These are phyloP conservation scores for Neophaeococcomyces aloes DNA, from an alignment of 2,329 filamentous ascomycete genomes.

Conservation along the genomic window DNA sequence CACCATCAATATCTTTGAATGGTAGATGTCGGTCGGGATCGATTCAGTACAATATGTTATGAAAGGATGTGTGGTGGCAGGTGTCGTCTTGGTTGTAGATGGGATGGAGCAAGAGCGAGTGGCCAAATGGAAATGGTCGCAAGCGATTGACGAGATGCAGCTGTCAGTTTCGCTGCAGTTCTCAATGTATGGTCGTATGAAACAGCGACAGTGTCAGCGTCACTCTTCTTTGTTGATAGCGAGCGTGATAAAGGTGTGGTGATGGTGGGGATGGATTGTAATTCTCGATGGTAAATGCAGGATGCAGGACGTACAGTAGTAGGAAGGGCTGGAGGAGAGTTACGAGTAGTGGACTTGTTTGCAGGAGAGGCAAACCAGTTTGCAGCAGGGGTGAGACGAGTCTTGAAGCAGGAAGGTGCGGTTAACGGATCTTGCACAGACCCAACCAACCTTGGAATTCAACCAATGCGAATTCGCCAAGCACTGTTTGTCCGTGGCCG, in stretches of 20 bases:
- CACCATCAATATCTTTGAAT: not conserved
- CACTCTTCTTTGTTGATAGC: constrained; percentile 3
- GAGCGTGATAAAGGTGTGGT: constrained; percentile 6
- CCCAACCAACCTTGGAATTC: constrained; percentile 1
- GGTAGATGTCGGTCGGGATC: not conserved
- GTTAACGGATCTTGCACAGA: not conserved
- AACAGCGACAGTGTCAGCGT: not conserved
- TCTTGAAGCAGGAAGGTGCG: not conserved
- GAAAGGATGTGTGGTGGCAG: constrained; percentile 6
- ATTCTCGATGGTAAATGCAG: not conserved
- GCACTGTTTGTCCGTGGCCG: too few relatives aligned
- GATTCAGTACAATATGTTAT: constrained; percentile 1
- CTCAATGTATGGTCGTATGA: not conserved
- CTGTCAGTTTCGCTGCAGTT: not conserved
- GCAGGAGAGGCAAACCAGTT: not conserved
- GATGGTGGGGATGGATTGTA: not conserved
- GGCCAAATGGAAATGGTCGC: constrained; percentile 6
- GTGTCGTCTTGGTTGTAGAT: too few relatives aligned
- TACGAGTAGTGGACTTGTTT: too few relatives aligned
- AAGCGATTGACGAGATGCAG: constrained; percentile 2
- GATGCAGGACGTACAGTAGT: too few relatives aligned
- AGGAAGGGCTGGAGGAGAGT: not conserved
- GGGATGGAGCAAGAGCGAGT: too few relatives aligned
- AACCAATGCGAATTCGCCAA: not conserved
- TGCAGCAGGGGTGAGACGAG: constrained; percentile 1